These are phyloP conservation scores for Pseudozyma sp. DNA, from an alignment of 1,284 basidiomycete genomes.

Conservation along the genomic window DNA sequence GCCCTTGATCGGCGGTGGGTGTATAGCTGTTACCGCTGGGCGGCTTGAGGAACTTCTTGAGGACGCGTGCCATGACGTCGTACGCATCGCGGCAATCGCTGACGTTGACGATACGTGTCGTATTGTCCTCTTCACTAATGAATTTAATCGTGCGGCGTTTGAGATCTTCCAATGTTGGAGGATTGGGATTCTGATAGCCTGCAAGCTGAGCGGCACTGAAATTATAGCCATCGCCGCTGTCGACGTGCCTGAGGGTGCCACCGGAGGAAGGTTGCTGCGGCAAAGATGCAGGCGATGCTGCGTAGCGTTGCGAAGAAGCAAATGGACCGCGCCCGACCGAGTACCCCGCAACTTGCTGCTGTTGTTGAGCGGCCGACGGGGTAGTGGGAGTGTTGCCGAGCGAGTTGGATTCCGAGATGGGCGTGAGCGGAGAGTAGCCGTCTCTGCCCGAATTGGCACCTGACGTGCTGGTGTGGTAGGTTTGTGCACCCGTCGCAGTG, in stretches of 20 bases:
- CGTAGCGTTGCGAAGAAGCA: slow-evolving; percentile 32
- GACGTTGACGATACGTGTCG: slow-evolving; percentile 63
- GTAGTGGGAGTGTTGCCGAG: slow-evolving; percentile 46
- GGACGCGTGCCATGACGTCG: slow-evolving; percentile 65
- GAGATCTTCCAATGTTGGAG: slow-evolving; percentile 57
- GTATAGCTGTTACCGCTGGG: slow-evolving; percentile 57
- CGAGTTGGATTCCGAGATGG: slow-evolving; percentile 51
- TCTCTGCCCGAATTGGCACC: slow-evolving; percentile 7
- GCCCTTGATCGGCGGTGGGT: slow-evolving; percentile 58
- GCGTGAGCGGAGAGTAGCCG: slow-evolving; percentile 47
- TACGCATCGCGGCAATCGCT: slow-evolving; percentile 61
- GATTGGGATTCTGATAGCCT: slow-evolving; percentile 24
- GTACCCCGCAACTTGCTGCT: slow-evolving; percentile 50
- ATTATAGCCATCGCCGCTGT: slow-evolving; percentile 49
- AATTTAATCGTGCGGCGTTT: slow-evolving; percentile 66
- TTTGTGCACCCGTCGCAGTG: slow-evolving; percentile 43
- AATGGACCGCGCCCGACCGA: slow-evolving; percentile 61
- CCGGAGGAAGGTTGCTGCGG: slow-evolving; percentile 22
- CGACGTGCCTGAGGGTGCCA: slow-evolving; percentile 32
- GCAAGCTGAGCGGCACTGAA: slow-evolving; percentile 15
- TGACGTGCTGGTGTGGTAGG: slow-evolving; percentile 16
- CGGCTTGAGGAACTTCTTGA: slow-evolving; percentile 63
- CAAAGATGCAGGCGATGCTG: slow-evolving; percentile 28
- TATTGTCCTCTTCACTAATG: slow-evolving; percentile 63
- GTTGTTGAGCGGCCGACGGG: slow-evolving; percentile 30